These are phyloP conservation scores for Yarrowia bubula DNA, from an alignment of 805 yeast species.

Conservation along the genomic window DNA sequence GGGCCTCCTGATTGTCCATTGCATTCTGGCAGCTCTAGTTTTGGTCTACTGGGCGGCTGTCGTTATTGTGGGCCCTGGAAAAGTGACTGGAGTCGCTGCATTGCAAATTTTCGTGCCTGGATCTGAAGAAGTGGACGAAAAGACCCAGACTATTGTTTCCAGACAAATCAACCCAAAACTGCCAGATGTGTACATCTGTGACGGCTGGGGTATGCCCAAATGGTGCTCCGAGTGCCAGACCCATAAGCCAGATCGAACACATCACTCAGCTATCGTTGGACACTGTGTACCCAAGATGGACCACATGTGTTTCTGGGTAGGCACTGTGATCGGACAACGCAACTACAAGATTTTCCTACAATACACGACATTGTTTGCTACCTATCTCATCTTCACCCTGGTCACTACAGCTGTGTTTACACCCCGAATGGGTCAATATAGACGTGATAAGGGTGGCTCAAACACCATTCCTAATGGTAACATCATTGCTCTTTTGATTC, in stretches of 20 bases:
- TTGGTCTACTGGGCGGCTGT: slow-evolving; percentile 48
- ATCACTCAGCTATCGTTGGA: slow-evolving; percentile 58
- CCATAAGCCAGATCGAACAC: slow-evolving; percentile 64
- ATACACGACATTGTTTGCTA: slow-evolving; percentile 43
- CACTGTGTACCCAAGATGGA: slow-evolving; percentile 73
- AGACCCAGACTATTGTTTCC: slow-evolving; percentile 29
- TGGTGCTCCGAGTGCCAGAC: slow-evolving; percentile 72
- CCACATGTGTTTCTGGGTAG: slow-evolving; percentile 81
- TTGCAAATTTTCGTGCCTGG: slow-evolving; percentile 1
- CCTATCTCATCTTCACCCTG: slow-evolving; percentile 43
- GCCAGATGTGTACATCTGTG: slow-evolving; percentile 66
- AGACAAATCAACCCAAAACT: slow-evolving; percentile 35
- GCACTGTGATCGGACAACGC: slow-evolving; percentile 63
- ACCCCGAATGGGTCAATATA: slow-evolving; percentile 35
- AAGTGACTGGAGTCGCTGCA: slow-evolving; percentile 34
- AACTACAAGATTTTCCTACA: slow-evolving; percentile 63
- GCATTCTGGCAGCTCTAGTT: slow-evolving; percentile 36
- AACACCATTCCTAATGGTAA: slow-evolving; percentile 44
- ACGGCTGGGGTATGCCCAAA: slow-evolving; percentile 66
- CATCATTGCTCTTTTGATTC: slow-evolving; percentile 48
- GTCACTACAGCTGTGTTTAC: slow-evolving; percentile 42
- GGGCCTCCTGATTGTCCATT: slow-evolving; percentile 41
- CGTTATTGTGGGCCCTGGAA: slow-evolving; percentile 59
- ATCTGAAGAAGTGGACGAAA: slow-evolving; percentile 4
- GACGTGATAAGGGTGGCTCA: slow-evolving; percentile 26